These are phyloP conservation scores for Phyllostachys edulis DNA, from an alignment of 176 grass and related monocot species.

Conservation along the genomic window DNA sequence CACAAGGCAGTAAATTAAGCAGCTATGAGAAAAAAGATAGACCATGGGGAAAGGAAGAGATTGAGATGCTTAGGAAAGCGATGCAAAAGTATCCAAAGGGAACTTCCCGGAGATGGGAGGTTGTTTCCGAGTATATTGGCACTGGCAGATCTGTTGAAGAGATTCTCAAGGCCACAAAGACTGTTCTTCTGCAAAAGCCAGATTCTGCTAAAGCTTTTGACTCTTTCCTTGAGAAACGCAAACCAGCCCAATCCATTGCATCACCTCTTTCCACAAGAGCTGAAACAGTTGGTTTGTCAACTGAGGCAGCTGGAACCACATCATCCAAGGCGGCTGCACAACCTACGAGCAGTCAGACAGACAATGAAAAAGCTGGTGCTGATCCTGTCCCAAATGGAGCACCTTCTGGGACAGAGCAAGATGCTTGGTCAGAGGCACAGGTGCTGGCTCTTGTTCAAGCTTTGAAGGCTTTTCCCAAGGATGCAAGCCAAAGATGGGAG, in stretches of 20 bases:
- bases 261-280: constrained; percentile 76
- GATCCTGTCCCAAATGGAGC: constrained; percentile 41
- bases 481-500: constrained; percentile 93
- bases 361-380: constrained; percentile 32
- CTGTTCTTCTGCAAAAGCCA: constrained; percentile 89
- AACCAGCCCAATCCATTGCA: constrained; percentile 62
- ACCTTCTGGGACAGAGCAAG: constrained; percentile 51
- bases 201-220: constrained; percentile 96
- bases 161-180: constrained; percentile 95
- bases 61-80: constrained; percentile 94
- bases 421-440: constrained; percentile 82
- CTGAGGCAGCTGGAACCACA: constrained; percentile 29
- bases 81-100: constrained; percentile 96
- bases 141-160: constrained; percentile 85
- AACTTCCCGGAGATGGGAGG: constrained; percentile 89
- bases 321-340: constrained; percentile 31
- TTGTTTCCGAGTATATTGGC: constrained; percentile 89
- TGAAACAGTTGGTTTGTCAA: constrained; percentile 36
- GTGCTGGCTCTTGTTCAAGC: constrained; percentile 89
- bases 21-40: constrained; percentile 84
- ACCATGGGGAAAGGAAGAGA: constrained; percentile 85
- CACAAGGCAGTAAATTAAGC: constrained; percentile 30
- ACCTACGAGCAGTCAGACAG: constrained; percentile 33
- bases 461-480: constrained; percentile 93
- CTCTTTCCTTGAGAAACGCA: constrained; percentile 97